phyloP scores from a whole-genome alignment of 78 protist species.

The Dictyostelium discoideum region DNA sequence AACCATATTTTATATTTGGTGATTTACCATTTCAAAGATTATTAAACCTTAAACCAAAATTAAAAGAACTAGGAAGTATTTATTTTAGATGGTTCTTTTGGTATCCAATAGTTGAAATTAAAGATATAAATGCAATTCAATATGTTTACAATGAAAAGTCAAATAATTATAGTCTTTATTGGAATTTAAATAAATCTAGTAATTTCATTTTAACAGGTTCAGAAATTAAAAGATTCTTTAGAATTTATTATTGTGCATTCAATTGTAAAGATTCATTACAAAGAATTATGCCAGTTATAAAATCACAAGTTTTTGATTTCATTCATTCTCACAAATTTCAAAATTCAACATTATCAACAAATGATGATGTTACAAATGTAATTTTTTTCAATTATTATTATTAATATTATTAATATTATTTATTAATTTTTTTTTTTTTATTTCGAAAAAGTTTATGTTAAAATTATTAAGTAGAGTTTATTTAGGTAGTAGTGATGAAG shows the following conservation, averaged over 20 bases:
- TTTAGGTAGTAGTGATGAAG: constrained; percentile 43
- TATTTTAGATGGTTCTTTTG: constrained; percentile 48
- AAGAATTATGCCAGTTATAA: constrained; percentile 19
- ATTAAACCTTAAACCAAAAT: not conserved
- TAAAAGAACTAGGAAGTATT: not conserved
- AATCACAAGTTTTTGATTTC: not conserved
- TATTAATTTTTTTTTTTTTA: not conserved
- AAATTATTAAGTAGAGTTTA: constrained; percentile 26
- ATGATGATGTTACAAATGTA: not conserved
- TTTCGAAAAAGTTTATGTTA: not conserved
- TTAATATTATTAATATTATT: not conserved
- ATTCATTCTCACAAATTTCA: not conserved
- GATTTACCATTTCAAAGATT: constrained; percentile 3
- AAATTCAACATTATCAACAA: not conserved
- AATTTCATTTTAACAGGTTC: not conserved
- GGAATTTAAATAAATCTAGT: constrained; percentile 20
- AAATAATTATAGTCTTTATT: not conserved
- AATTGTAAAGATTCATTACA: not conserved
- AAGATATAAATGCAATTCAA: not conserved
- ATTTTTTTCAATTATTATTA: not conserved
- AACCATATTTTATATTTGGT: constrained; percentile 36
- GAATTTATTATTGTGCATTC: constrained; percentile 17
- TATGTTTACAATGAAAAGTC: constrained; percentile 13
- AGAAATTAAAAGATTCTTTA: constrained; percentile 24
- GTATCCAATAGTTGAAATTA: constrained; percentile 49